Base-by-base conservation (phyloP, 192 early-diverging fungal species). In the Gonapodya prolifera region DNA sequence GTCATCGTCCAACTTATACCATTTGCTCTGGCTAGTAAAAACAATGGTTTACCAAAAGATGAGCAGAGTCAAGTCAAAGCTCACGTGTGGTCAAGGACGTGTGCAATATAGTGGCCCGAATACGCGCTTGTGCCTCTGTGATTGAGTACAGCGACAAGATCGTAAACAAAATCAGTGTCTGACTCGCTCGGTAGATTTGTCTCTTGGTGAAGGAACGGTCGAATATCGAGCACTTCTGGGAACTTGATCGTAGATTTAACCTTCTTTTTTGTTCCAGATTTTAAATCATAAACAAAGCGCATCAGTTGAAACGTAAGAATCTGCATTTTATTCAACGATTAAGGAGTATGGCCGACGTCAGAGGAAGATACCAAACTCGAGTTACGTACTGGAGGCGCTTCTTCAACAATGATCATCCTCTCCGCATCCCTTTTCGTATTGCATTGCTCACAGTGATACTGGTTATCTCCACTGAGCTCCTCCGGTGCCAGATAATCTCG, bases 1-100 rank as follows among this genome's bases (percentile, higher is more conserved):
- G 32, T 84, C 83, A n/a, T 84, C 83, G 75, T 84, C 81, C 61
- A 83, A 32, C 2, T 81, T 77, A 16, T 82, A 80, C 83, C 83
- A 84, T 30, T 80, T 82, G 8, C 80, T 70, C 31, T 33, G 70
- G 33, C 83, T 84, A 76, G 17, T 69, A 31, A 18, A 8, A 80
- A 2, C 71, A 35, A 18, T 8, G 33, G 34, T 8, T 75, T 2
- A n/a, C 16, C 30, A 2, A 76, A 23, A 18, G 31, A 16, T n/a
- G 1, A 35, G 78, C 8, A 69, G 2, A 1, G 71, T 69, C 18
- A 28, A 0, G 35, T 1, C 32, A n/a, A 28, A 18, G 30, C 81
- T 33, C 77, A 84, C 83, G 34, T n/a, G 35, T 69, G 34, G 33
- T 83, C 77, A 8, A 77, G 35, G 23, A 82, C 83, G 78, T 83